These are phyloP conservation scores for Bisporella sp. DNA, from an alignment of 2,329 filamentous ascomycete species.

Conservation along the genomic window DNA sequence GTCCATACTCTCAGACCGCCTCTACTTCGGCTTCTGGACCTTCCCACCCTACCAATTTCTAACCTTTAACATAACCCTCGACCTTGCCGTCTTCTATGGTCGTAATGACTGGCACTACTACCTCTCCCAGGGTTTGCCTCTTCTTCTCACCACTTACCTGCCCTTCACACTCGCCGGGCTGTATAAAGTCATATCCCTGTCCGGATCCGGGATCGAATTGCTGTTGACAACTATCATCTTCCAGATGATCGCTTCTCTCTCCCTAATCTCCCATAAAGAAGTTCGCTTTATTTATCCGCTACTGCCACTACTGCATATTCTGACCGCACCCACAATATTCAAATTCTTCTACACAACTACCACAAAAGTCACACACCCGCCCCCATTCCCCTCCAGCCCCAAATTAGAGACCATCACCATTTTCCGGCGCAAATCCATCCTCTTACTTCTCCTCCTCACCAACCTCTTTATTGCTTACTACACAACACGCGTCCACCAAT, in stretches of 20 bases:
- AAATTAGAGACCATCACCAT: conserved; percentile 21
- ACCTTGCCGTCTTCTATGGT: conserved; percentile 88
- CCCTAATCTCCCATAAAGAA: conserved; percentile 87
- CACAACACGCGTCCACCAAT: conserved; percentile 69
- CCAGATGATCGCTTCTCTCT: conserved; percentile 55
- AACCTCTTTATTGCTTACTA: conserved; percentile 71
- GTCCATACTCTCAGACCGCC: conserved; percentile 62
- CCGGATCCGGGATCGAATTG: conserved; percentile 35
- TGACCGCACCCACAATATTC: conserved; percentile 62
- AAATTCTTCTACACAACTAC: conserved; percentile 49
- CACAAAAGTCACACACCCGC: conserved; percentile 17
- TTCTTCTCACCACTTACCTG: conserved; percentile 76
- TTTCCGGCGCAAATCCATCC: conserved; percentile 46
- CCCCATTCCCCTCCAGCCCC: conserved; percentile 19
- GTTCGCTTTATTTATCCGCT: conserved; percentile 95
- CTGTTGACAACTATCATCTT: conserved; percentile 43
- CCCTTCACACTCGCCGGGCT: conserved; percentile 68
- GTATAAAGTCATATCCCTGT: conserved; percentile 31
- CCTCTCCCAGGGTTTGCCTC: conserved; percentile 77
- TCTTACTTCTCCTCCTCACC: conserved; percentile 49
- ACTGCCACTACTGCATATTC: conserved; percentile 75
- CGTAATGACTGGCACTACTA: conserved; percentile 91
- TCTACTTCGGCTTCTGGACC: conserved; percentile 80
- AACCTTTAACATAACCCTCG: conserved; percentile 83
- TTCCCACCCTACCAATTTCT: conserved; percentile 84